Evolutionary conservation across 192 early-diverging fungal genomes (phyloP).

Genomic region (Coemansia sp.): DNA sequence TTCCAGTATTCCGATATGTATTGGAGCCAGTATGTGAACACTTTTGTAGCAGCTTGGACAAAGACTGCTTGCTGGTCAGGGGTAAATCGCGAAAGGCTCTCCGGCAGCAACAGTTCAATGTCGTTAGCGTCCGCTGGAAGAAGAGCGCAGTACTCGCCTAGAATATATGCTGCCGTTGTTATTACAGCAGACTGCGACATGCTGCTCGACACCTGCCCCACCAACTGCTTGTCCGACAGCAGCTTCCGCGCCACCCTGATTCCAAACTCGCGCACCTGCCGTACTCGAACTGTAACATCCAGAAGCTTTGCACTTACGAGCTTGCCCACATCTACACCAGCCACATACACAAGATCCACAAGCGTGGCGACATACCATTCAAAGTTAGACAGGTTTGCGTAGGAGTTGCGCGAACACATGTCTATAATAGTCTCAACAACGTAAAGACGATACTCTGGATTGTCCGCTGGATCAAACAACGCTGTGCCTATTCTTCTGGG

Average conservation of each 20-base stretch:
- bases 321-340: constrained; percentile 75
- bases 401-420: constrained; percentile 84
- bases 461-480: constrained; percentile 35
- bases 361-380: constrained; percentile 93
- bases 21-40: constrained; percentile 51
- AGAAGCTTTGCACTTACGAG: constrained; percentile 74
- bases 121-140: constrained; percentile 56
- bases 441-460: constrained; percentile 71
- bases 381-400: constrained; percentile 83
- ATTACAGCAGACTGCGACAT: constrained; percentile 65
- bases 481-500: neutral
- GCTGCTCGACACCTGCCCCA: constrained; percentile 68
- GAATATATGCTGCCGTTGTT: constrained; percentile 86
- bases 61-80: constrained; percentile 38
- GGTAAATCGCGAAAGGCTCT: constrained; percentile 50
- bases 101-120: constrained; percentile 68
- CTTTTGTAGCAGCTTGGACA: constrained; percentile 48
- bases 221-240: constrained; percentile 64
- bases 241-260: constrained; percentile 75
- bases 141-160: constrained; percentile 82
- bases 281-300: constrained; percentile 88
- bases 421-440: constrained; percentile 80
- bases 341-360: constrained; percentile 72
- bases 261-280: constrained; percentile 75
- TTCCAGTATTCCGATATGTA: constrained; percentile 47